Percentiles rank a stretch among this genome's conserved stretches.
Evolutionary conservation across 495 filamentous ascomycete genomes (phyloP).

Genomic region (Penicillium atrosanguineum): DNA sequence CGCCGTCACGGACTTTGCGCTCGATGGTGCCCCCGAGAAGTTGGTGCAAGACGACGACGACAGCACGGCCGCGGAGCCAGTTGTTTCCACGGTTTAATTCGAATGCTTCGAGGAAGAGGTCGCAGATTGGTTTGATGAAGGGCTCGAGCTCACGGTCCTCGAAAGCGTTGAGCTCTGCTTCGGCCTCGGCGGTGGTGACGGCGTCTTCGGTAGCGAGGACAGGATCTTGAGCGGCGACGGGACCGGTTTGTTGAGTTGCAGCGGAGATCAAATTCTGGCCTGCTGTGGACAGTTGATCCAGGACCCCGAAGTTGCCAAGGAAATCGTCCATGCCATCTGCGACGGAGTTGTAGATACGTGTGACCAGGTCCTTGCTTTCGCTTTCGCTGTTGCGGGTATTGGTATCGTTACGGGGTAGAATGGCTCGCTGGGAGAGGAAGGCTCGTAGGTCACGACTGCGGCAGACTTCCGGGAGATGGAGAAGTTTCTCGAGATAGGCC

Average conservation of each 20-base stretch:
- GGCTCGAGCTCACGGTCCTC: conserved; percentile 86
- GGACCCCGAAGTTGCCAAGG: conserved; percentile 87
- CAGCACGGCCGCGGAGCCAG: conserved; percentile 88
- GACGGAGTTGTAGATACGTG: conserved; percentile 91
- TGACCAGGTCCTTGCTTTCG: conserved; percentile 85
- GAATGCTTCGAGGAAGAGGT: conserved; percentile 95
- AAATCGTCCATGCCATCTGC: conserved; percentile 99
- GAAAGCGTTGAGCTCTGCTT: conserved; percentile 91
- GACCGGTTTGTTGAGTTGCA: conserved; percentile 71
- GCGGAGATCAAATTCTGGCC: conserved; percentile 91
- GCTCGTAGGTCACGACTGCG: conserved; percentile 88
- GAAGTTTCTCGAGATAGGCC: conserved; percentile 77
- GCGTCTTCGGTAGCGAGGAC: conserved; percentile 55
- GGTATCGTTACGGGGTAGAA: conserved; percentile 55
- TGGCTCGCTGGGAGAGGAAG: conserved; percentile 88
- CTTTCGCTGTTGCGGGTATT: conserved; percentile 50
- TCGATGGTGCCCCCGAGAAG: conserved; percentile 85
- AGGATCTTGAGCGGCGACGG: conserved; percentile 31
- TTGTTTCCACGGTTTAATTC: conserved; percentile 93
- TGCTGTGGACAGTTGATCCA: conserved; percentile 90
- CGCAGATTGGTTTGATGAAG: conserved; percentile 97
- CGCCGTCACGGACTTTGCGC: conserved; percentile 83
- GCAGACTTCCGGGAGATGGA: conserved; percentile 88
- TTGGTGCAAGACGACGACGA: conserved; percentile 77
- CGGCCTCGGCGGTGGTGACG: conserved; percentile 78